Percentiles rank a stretch among this genome's conserved stretches.
Evolutionary conservation across 1,284 basidiomycete species (phyloP).

Genomic region (Abortiporus biennis): DNA sequence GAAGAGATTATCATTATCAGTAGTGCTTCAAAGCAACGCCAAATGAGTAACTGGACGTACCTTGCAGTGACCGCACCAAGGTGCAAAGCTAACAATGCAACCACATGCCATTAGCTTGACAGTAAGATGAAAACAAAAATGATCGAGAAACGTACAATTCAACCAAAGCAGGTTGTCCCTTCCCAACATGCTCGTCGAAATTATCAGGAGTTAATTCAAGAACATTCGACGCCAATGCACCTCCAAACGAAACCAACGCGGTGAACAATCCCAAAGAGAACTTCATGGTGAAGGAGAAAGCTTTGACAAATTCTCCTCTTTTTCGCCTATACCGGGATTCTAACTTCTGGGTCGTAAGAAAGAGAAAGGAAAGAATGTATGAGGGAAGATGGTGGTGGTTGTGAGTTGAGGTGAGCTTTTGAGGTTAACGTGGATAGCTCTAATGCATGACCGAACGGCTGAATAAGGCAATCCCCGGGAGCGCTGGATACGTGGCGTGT

Average conservation of each 20-base stretch:
- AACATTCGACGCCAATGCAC: slow-evolving; percentile 73
- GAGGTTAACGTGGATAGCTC: too few relatives aligned
- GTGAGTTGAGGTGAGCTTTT: too few relatives aligned
- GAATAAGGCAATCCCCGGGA: too few relatives aligned
- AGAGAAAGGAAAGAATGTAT: too few relatives aligned
- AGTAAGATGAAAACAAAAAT: too few relatives aligned
- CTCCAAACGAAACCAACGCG: slow-evolving; percentile 45
- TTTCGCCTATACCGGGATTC: too few relatives aligned
- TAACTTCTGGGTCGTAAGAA: too few relatives aligned
- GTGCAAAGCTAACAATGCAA: slow-evolving; percentile 54
- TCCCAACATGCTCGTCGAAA: slow-evolving; percentile 72
- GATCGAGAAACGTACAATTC: slow-evolving; percentile 85
- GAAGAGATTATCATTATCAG: too few relatives aligned
- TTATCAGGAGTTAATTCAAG: slow-evolving; percentile 71
- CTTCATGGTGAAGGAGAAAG: slow-evolving; percentile 63
- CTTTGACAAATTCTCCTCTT: too few relatives aligned
- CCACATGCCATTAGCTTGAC: slow-evolving; percentile 4
- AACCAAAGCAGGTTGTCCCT: slow-evolving; percentile 78
- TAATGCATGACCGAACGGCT: too few relatives aligned
- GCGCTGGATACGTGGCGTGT: too few relatives aligned
- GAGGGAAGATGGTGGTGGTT: too few relatives aligned
- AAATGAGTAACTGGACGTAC: slow-evolving; percentile 32
- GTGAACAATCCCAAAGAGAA: slow-evolving; percentile 52
- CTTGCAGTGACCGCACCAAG: slow-evolving; percentile 87
- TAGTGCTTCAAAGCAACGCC: not conserved